A percentile compares a stretch with the other conserved stretches of the same genome.
phyloP scores from a whole-genome alignment of 2,329 filamentous ascomycete species.

The Tolypocladium sp. region DNA sequence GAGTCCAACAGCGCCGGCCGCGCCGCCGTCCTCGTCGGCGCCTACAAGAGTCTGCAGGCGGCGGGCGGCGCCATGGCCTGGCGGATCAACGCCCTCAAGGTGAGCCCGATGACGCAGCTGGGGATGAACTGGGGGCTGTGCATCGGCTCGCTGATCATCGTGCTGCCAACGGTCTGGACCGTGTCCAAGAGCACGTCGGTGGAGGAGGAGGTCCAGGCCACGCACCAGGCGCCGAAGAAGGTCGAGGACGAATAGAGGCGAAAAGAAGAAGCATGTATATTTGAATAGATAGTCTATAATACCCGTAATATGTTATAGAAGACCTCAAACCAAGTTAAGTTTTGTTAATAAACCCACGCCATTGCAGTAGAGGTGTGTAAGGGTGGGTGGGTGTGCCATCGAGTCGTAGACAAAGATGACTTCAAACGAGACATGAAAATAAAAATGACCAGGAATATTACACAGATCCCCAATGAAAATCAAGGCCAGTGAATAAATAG shows the following conservation, averaged over 20 bases:
- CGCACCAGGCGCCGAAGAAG: background rate
- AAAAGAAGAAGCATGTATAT: background rate
- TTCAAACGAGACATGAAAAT: too few relatives aligned
- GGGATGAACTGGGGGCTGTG: conserved; percentile 36
- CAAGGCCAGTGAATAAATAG: background rate
- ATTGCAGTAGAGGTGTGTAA: too few relatives aligned
- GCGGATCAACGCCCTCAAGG: conserved; percentile 28
- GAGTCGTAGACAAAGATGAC: too few relatives aligned
- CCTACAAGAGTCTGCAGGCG: conserved; percentile 36
- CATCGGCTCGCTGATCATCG: conserved; percentile 31
- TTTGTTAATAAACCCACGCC: too few relatives aligned
- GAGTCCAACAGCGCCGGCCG: conserved; percentile 29
- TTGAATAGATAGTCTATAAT: background rate
- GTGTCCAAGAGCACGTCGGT: conserved; percentile 19
- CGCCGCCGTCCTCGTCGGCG: conserved; percentile 33
- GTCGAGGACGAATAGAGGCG: background rate
- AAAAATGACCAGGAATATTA: too few relatives aligned
- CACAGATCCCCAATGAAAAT: too few relatives aligned
- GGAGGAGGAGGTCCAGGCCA: conserved; percentile 10
- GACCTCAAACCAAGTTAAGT: too few relatives aligned
- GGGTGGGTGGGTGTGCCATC: too few relatives aligned
- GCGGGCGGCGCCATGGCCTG: conserved; percentile 35
- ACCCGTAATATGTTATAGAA: background rate
- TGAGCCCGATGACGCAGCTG: conserved; percentile 29
- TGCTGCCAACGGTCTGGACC: conserved; percentile 30